These are phyloP conservation scores for Lachancea kluyveri DNA, from an alignment of 805 yeast species.

Conservation along the genomic window DNA sequence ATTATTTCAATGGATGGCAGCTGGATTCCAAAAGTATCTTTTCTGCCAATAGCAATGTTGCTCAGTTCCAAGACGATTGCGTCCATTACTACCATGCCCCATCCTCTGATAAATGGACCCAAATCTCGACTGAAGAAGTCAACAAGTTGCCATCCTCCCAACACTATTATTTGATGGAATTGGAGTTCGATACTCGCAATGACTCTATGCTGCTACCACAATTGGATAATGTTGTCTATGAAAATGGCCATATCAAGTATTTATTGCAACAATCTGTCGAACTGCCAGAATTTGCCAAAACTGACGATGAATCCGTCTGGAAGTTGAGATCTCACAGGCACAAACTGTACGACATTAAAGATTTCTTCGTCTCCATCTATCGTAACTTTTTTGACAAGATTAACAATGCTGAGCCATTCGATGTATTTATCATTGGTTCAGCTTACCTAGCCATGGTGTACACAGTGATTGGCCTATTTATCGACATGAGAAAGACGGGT, in stretches of 20 bases:
- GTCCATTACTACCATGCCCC: slow-evolving; percentile 22
- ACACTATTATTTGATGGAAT: slow-evolving; percentile 27
- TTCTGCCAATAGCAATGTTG: slow-evolving; percentile 13
- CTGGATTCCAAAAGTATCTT: slow-evolving; percentile 21
- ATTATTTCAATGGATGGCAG: slow-evolving; percentile 43
- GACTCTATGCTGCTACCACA: slow-evolving; percentile 11
- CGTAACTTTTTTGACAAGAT: slow-evolving; percentile 40
- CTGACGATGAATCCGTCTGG: slow-evolving; percentile 49
- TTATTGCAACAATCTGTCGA: slow-evolving; percentile 20
- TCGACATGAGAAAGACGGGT: slow-evolving; percentile 71
- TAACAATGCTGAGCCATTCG: slow-evolving; percentile 77
- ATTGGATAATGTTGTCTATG: slow-evolving; percentile 28
- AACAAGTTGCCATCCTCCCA: slow-evolving; percentile 11
- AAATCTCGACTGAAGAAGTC: slow-evolving; percentile 15
- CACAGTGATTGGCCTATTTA: slow-evolving; percentile 66
- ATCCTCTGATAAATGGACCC: slow-evolving; percentile 15
- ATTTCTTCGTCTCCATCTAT: slow-evolving; percentile 39
- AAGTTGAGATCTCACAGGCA: slow-evolving; percentile 49
- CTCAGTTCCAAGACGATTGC: slow-evolving; percentile 21
- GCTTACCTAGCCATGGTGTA: slow-evolving; percentile 88
- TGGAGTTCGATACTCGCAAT: slow-evolving; percentile 22
- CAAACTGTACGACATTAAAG: slow-evolving; percentile 50
- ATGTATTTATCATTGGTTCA: slow-evolving; percentile 66
- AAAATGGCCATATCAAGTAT: slow-evolving; percentile 18
- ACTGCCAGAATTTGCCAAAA: slow-evolving; percentile 15